Percentiles rank a stretch among this genome's conserved stretches.
Conservation (phyloP, 257 asterid species). For the Solanum commersonii region DNA sequence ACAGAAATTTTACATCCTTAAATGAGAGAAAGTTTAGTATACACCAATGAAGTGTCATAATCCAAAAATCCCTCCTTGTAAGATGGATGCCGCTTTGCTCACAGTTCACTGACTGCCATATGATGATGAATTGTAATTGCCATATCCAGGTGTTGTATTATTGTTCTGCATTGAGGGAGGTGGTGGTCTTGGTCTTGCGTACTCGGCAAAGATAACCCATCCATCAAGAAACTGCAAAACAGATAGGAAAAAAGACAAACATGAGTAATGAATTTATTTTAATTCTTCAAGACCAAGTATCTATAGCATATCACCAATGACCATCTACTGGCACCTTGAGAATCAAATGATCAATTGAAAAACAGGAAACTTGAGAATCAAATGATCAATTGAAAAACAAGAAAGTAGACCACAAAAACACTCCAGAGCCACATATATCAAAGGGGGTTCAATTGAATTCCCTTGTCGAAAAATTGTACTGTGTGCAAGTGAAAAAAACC, state of each 20-base stretch:
- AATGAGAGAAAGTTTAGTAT: not conserved
- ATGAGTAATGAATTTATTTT: not conserved
- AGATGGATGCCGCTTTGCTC: too few species aligned
- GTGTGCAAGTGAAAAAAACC: not conserved
- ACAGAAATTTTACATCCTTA: not conserved
- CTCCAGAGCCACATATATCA: not conserved
- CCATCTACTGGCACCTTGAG: not conserved
- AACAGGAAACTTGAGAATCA: too few species aligned
- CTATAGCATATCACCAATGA: not conserved
- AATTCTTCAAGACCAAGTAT: not conserved
- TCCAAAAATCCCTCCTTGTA: not conserved
- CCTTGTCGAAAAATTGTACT: not conserved
- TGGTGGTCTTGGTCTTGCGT: slow-evolving; percentile 64
- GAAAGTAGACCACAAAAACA: not conserved
- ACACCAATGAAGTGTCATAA: not conserved
- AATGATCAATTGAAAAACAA: too few species aligned
- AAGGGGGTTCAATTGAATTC: not conserved
- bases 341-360: not conserved
- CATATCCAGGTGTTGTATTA: slow-evolving; percentile 8
- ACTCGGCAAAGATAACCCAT: slow-evolving; percentile 82
- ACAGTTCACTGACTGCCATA: slow-evolving; percentile 2
- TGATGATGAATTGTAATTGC: not conserved
- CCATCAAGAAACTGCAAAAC: slow-evolving; percentile 65
- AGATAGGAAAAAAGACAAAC: not conserved
- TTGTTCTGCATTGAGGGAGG: slow-evolving; percentile 21